phyloP scores from a whole-genome alignment of 2,329 filamentous ascomycete genomes.

The Aspergillus felis region DNA sequence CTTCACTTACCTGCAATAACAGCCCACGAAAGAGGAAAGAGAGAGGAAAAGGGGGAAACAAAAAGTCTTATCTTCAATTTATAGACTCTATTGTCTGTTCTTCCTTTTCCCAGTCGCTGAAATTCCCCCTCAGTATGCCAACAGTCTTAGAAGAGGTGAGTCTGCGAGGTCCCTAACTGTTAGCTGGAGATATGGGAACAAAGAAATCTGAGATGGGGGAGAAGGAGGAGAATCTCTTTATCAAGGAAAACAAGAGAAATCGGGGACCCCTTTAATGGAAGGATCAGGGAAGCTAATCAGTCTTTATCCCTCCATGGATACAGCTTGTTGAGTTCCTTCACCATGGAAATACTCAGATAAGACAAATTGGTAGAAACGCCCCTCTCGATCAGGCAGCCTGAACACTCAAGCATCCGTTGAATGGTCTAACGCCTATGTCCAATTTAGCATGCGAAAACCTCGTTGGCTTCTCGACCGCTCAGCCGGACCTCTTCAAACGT shows the following conservation, averaged over 20 bases:
- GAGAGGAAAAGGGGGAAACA: slow-evolving; percentile 2
- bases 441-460: slow-evolving; percentile 72
- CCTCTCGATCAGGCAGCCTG: not conserved
- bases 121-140: slow-evolving; percentile 53
- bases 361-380: slow-evolving; percentile 60
- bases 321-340: slow-evolving; percentile 76
- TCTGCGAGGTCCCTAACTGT: not conserved
- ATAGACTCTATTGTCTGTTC: not conserved
- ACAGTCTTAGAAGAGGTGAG: slow-evolving; percentile 72
- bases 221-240: not conserved
- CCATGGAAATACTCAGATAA: slow-evolving; percentile 86
- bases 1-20: not conserved
- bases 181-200: not conserved
- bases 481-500: slow-evolving; percentile 79
- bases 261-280: not conserved
- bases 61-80: not conserved
- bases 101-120: not conserved
- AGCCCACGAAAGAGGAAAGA: not conserved
- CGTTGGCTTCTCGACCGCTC: slow-evolving; percentile 73
- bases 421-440: not conserved
- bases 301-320: not conserved
- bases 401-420: not conserved
- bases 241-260: not conserved
- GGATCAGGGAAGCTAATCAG: not conserved
- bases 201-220: not conserved